A percentile compares a stretch with the other conserved stretches of the same genome.
Evolutionary conservation across 495 filamentous ascomycete genomes (phyloP).

Genomic region (Tuber magnatum): DNA sequence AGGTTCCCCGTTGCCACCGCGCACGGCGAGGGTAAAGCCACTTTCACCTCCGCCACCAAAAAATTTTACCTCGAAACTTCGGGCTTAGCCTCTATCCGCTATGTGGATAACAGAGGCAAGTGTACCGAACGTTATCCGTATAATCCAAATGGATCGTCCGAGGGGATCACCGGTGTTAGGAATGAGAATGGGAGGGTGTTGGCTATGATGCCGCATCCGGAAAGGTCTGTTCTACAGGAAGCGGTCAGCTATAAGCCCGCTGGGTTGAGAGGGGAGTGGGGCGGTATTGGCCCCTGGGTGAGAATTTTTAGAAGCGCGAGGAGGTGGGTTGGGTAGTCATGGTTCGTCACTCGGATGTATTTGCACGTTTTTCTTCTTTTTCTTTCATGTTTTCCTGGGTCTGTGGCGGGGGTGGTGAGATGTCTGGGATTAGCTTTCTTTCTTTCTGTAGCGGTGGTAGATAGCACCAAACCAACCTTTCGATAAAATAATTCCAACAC

Average conservation of each 20-base stretch:
- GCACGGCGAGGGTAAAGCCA: constrained; percentile 86
- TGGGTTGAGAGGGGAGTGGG: constrained; percentile 61
- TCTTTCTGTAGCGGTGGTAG: neutral
- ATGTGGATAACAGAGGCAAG: constrained; percentile 69
- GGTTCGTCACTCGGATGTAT: neutral
- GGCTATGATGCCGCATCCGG: constrained; percentile 94
- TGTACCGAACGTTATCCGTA: constrained; percentile 78
- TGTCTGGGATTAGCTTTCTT: neutral
- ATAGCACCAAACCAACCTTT: neutral
- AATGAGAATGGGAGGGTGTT: constrained; percentile 76
- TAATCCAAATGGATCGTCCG: constrained; percentile 89
- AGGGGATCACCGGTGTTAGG: constrained; percentile 75
- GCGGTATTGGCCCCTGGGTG: constrained; percentile 79
- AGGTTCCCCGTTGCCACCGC: constrained; percentile 79
- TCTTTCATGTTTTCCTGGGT: neutral
- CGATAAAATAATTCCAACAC: neutral
- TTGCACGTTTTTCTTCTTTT: neutral
- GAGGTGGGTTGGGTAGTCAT: constrained; percentile 67
- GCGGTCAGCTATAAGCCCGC: constrained; percentile 68
- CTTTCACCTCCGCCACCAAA: constrained; percentile 58
- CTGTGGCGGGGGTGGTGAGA: neutral
- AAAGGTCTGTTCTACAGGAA: constrained; percentile 79
- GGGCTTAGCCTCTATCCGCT: constrained; percentile 58
- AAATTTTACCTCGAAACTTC: constrained; percentile 48
- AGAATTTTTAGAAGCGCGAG: constrained; percentile 72